phyloP scores from a whole-genome alignment of 768 basidiomycete species.

The Neoboletus brunneissimus region DNA sequence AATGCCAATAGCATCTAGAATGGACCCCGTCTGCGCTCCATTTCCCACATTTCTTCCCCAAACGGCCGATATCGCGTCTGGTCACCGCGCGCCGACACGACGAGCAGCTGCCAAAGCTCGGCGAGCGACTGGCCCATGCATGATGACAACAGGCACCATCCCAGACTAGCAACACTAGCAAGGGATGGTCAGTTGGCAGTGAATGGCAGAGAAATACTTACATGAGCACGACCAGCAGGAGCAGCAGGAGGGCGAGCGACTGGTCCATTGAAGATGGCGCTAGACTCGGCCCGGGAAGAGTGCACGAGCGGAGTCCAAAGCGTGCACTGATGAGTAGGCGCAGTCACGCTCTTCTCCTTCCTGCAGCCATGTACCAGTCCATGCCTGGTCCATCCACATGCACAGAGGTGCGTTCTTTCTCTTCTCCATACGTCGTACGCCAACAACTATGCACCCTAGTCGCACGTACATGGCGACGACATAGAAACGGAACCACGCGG shows the following conservation, averaged over 20 bases:
- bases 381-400: background rate
- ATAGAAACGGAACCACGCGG: slow-evolving; percentile 42
- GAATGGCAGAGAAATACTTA: slow-evolving; percentile 17
- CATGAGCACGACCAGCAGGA: slow-evolving; percentile 51
- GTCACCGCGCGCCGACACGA: background rate
- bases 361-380: background rate
- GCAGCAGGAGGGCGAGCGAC: slow-evolving; percentile 39
- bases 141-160: slow-evolving; percentile 68
- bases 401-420: slow-evolving; percentile 7
- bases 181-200: slow-evolving; percentile 2
- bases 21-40: slow-evolving; percentile 43
- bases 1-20: slow-evolving; percentile 17
- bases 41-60: slow-evolving; percentile 58
- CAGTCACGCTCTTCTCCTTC: background rate
- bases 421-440: background rate
- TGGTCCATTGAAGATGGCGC: slow-evolving; percentile 8
- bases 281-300: too few species aligned
- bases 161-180: slow-evolving; percentile 45
- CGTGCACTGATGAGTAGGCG: too few species aligned
- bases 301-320: too few species aligned
- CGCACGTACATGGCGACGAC: slow-evolving; percentile 9
- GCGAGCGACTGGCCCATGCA: slow-evolving; percentile 55
- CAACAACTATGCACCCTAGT: background rate
- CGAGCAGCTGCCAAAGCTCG: slow-evolving; percentile 43
- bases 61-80: slow-evolving; percentile 37